phyloP scores from a whole-genome alignment of 805 yeast species.

The Jamesozyma rosinii region DNA sequence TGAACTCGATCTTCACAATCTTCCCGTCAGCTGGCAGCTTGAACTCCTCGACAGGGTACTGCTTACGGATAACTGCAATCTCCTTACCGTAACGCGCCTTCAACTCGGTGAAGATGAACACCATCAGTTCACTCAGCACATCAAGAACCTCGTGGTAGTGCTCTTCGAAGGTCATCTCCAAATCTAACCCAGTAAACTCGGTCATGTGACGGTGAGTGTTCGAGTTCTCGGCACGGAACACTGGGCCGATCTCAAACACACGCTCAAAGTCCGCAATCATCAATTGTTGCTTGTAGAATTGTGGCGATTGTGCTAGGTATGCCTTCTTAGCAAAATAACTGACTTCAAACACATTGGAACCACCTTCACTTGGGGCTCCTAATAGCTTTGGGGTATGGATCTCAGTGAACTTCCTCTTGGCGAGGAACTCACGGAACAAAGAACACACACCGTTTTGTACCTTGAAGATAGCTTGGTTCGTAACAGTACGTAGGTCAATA shows the following conservation, averaged over 20 bases:
- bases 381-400: slow-evolving; percentile 93
- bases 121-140: slow-evolving; percentile 59
- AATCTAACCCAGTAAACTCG: slow-evolving; percentile 92
- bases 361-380: slow-evolving; percentile 96
- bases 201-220: slow-evolving; percentile 99
- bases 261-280: slow-evolving; percentile 96
- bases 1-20: slow-evolving; percentile 82
- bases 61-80: slow-evolving; percentile 82
- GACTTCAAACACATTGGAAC: slow-evolving; percentile 91
- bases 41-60: slow-evolving; percentile 96
- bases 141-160: slow-evolving; percentile 88
- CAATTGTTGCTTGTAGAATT: slow-evolving; percentile 93
- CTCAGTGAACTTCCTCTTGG: slow-evolving; percentile 64
- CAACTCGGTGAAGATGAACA: slow-evolving; percentile 79
- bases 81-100: slow-evolving; percentile 71
- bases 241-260: slow-evolving; percentile 95
- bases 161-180: slow-evolving; percentile 97
- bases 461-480: slow-evolving; percentile 95
- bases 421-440: slow-evolving; percentile 82
- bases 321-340: slow-evolving; percentile 82
- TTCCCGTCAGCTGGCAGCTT: slow-evolving; percentile 87
- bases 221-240: slow-evolving; percentile 97
- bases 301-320: slow-evolving; percentile 95
- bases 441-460: slow-evolving; percentile 83
- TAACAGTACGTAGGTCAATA: slow-evolving; percentile 90